phyloP scores from a whole-genome alignment of 495 filamentous ascomycete species.

The Apiosordaria backusii region DNA sequence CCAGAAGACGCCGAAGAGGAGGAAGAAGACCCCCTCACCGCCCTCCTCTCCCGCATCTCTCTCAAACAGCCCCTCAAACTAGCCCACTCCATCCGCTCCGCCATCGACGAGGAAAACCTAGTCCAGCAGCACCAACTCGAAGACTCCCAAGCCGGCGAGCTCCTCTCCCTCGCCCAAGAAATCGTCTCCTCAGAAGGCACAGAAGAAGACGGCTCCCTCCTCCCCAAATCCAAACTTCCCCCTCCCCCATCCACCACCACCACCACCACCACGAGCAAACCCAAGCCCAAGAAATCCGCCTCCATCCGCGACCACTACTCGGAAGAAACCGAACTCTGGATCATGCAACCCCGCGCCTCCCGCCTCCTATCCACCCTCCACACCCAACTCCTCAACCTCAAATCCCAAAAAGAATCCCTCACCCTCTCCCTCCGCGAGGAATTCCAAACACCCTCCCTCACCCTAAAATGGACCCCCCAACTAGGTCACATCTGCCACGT shows the following conservation, averaged over 20 bases:
- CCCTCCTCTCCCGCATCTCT: conserved; percentile 59
- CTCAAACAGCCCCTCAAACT: conserved; percentile 66
- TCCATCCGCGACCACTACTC: conserved; percentile 50
- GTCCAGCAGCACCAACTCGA: conserved; percentile 72
- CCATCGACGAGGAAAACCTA: conserved; percentile 93
- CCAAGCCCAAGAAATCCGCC: conserved; percentile 38
- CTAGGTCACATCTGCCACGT: conserved; percentile 88
- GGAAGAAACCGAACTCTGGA: conserved; percentile 67
- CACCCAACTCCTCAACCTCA: conserved; percentile 54
- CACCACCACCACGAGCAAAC: conserved; percentile 23
- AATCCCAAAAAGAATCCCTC: conserved; percentile 56
- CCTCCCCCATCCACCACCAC: conserved; percentile 21
- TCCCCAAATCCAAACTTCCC: conserved; percentile 35
- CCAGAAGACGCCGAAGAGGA: background rate
- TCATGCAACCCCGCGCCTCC: conserved; percentile 79
- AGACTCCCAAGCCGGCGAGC: conserved; percentile 63
- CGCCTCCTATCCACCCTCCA: conserved; percentile 62
- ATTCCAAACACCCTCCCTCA: conserved; percentile 56
- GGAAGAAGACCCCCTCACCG: conserved; percentile 40
- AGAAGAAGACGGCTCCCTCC: conserved; percentile 35
- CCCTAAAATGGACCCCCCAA: conserved; percentile 76
- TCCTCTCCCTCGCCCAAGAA: conserved; percentile 64
- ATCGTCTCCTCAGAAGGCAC: conserved; percentile 59
- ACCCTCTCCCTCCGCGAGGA: conserved; percentile 53
- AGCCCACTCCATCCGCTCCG: conserved; percentile 63